Evolutionary conservation across 1,139 yeast genomes (phyloP), one percentile per base, ranked within the genome.

Genomic region (Waltiozyma sp.): DNA sequence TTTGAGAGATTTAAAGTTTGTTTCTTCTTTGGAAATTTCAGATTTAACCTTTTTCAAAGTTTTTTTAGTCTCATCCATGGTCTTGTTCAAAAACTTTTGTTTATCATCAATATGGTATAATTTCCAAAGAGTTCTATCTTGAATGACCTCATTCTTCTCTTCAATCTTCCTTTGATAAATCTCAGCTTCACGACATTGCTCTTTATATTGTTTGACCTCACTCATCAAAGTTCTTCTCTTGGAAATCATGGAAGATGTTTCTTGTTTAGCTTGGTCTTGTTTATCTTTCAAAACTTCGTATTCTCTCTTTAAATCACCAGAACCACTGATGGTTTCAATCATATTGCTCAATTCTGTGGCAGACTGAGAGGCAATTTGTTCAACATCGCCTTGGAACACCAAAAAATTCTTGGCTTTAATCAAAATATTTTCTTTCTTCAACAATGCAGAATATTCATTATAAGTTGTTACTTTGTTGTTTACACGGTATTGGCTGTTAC

Each of bases 361-460:
- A 0, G 91, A 78, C 59, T 89, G 95, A 2, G 95, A 74, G 0
- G 98, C 98, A 42, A 91, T 80, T 52, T 82, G 83, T 59, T 91
- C 98, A 40, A 91, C 95, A 58, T 91, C 97, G 45, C 98, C 98
- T 65, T 91, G 98, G 59, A 91, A 89, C 15, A 93, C 97, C 49
- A 91, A 65, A 57, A 91, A 91, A 61, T 93, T 89, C 55, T 89
- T 75, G 2, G 96, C 96, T 58, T 85, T 86, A 50, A 88, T 83
- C 49, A 89, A 66, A 46, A 93, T 88, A 55, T 86, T 85, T 57
- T 89, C 95, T n/a, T 69, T 68, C 51, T 83, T 85, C 55, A 93
- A 69, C 2, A 78, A 69, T 41, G 70, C 68, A 1, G 82, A 61
- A 57, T 89, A 91, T 49, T 80, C 81, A 38, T 70, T 64, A 4